Percentiles rank a stretch among this genome's conserved stretches.
Conservation (phyloP, 345 rosid species). For the Dipteronia sinensis region DNA sequence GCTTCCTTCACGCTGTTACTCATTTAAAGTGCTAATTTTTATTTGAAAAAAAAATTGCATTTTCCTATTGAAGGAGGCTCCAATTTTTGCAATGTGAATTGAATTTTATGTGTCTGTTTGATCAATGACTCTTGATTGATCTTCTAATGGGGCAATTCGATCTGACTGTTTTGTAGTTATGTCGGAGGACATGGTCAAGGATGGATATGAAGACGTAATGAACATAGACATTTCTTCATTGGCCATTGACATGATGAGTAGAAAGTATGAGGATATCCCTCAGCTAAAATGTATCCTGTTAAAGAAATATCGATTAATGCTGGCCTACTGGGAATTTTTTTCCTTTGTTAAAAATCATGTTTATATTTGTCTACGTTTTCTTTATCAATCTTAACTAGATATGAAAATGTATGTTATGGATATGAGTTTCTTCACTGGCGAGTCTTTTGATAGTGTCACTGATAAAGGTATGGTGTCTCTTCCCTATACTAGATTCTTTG, state of each 20-base stretch:
- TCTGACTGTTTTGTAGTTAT: constrained; percentile 53
- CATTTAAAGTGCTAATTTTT: no score
- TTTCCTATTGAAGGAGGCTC: not conserved
- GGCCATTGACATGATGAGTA: constrained; percentile 82
- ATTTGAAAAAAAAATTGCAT: not conserved
- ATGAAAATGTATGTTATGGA: constrained; percentile 93
- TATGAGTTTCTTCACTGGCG: constrained; percentile 79
- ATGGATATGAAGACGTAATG: constrained; percentile 78
- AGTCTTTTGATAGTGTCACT: constrained; percentile 65
- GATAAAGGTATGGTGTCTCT: constrained; percentile 69
- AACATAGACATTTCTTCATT: constrained; percentile 86
- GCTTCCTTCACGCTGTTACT: no score
- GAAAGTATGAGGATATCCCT: constrained; percentile 63
- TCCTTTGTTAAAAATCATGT: not conserved
- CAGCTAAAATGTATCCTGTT: constrained; percentile 80
- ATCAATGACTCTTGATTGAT: not conserved
- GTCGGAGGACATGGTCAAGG: constrained; percentile 97
- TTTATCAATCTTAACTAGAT: constrained; percentile 50
- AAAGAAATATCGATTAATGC: not conserved
- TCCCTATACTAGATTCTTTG: constrained; percentile 9
- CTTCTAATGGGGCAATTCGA: not conserved
- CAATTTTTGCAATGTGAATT: not conserved
- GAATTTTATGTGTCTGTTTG: not conserved
- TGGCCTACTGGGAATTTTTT: not conserved
- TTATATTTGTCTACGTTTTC: constrained; percentile 28